phyloP scores from a whole-genome alignment of 1,284 basidiomycete species.

The Cutaneotrichosporon mucoides region DNA sequence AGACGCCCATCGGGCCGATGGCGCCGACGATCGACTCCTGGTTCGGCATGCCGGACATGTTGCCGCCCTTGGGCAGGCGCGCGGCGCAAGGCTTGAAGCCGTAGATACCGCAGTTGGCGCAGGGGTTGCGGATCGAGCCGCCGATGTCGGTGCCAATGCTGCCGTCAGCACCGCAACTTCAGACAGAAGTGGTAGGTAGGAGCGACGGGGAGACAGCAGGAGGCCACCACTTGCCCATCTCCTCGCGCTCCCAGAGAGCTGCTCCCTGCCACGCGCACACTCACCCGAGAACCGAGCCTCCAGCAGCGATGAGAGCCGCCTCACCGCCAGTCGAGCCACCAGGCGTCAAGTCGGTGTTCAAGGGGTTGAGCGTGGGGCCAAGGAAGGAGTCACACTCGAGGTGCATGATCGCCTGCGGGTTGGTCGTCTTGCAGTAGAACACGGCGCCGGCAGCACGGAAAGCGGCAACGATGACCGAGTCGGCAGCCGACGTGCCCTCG shows the following conservation, averaged over 20 bases:
- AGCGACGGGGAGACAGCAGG: no score
- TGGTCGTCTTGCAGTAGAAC: conserved; percentile 26
- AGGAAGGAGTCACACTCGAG: conserved; percentile 30
- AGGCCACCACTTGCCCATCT: no score
- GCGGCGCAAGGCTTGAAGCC: conserved; percentile 41
- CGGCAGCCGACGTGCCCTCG: conserved; percentile 4
- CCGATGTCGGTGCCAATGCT: conserved; percentile 52
- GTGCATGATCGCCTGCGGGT: conserved; percentile 37
- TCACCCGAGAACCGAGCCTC: conserved; percentile 18
- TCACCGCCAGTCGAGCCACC: conserved; percentile 62
- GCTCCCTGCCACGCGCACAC: not conserved
- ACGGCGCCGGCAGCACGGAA: conserved; percentile 31
- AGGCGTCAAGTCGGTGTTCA: conserved; percentile 54
- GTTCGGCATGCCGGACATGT: conserved; percentile 33
- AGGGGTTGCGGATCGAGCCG: conserved; percentile 37
- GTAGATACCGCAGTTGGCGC: conserved; percentile 35
- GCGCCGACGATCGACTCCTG: conserved; percentile 37
- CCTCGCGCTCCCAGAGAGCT: no score
- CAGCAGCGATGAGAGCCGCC: conserved; percentile 52
- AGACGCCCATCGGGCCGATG: conserved; percentile 39
- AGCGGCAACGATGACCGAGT: conserved; percentile 15
- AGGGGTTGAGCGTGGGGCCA: conserved; percentile 49
- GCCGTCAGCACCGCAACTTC: conserved; percentile 10
- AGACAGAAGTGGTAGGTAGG: no score
- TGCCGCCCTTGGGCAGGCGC: conserved; percentile 40